A percentile compares a stretch with the other conserved stretches of the same genome.
These are phyloP conservation scores for Salvia miltiorrhiza DNA, from an alignment of 257 asterid genomes.

Conservation along the genomic window DNA sequence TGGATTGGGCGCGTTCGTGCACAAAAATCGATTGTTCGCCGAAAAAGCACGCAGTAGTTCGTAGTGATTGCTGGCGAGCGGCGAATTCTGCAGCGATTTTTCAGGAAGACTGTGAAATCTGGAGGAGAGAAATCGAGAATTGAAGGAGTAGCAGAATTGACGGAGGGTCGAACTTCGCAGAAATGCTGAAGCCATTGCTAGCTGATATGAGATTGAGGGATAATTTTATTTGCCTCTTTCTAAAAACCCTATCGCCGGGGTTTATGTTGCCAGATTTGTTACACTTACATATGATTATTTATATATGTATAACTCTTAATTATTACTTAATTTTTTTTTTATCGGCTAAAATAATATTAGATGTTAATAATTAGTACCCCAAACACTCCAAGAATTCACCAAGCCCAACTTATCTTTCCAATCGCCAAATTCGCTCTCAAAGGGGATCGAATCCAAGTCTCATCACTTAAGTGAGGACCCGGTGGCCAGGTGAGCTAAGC, in stretches of 20 bases:
- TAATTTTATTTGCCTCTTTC: background rate
- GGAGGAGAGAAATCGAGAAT: conserved; percentile 17
- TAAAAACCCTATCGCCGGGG: conserved; percentile 36
- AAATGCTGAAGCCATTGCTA: conserved; percentile 36
- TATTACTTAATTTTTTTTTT: no score
- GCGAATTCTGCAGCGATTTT: conserved; percentile 20
- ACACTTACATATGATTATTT: no score
- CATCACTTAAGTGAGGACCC: no score
- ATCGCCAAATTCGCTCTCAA: no score
- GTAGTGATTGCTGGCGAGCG: conserved; percentile 16
- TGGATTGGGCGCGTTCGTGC: conserved; percentile 32
- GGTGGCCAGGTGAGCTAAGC: no score
- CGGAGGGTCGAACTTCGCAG: conserved; percentile 30
- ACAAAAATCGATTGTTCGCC: conserved; percentile 30
- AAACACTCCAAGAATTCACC: no score
- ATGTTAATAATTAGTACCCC: no score
- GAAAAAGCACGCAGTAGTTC: conserved; percentile 19
- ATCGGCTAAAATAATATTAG: no score
- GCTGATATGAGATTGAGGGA: conserved; percentile 8
- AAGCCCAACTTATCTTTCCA: no score
- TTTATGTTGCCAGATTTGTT: background rate
- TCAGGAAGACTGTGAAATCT: conserved; percentile 15
- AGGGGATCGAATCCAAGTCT: no score
- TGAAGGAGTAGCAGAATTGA: conserved; percentile 18
- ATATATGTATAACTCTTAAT: no score